phyloP scores from a whole-genome alignment of 192 early-diverging fungal genomes.

The Linnemannia schmuckeri region DNA sequence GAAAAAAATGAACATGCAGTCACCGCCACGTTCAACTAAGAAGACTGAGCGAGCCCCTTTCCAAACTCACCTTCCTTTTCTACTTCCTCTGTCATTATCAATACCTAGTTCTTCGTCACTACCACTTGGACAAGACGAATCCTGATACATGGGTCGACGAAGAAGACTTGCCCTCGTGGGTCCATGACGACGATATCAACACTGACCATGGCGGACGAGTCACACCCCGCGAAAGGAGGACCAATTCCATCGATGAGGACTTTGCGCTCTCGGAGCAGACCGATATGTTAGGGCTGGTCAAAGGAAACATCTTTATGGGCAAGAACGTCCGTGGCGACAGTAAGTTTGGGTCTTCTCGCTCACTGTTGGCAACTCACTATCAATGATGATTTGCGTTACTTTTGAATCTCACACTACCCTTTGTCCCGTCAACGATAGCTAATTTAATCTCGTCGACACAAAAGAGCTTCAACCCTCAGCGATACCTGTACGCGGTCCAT shows the following conservation, averaged over 20 bases:
- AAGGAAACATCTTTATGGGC: slow-evolving; percentile 29
- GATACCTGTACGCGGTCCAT: slow-evolving; percentile 89
- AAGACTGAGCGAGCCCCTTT: not conserved
- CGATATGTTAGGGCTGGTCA: slow-evolving; percentile 63
- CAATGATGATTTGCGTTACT: no score
- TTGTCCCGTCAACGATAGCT: slow-evolving; percentile 1
- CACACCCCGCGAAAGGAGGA: slow-evolving; percentile 33
- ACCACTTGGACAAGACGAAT: slow-evolving; percentile 63
- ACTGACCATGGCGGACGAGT: slow-evolving; percentile 34
- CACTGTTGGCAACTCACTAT: no score
- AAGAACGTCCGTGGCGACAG: slow-evolving; percentile 47
- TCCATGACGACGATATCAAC: slow-evolving; percentile 47
- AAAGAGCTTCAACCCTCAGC: slow-evolving; percentile 70
- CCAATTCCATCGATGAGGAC: slow-evolving; percentile 32
- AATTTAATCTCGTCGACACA: slow-evolving; percentile 54
- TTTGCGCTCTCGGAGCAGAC: slow-evolving; percentile 57
- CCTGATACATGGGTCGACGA: slow-evolving; percentile 67
- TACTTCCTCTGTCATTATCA: not conserved
- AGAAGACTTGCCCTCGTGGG: slow-evolving; percentile 53
- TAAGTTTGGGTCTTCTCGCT: not conserved
- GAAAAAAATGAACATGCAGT: not conserved
- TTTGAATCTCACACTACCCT: no score
- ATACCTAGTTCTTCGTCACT: slow-evolving; percentile 61
- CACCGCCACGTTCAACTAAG: no score
- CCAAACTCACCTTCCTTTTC: not conserved